Evolutionary conservation across 768 basidiomycete species (phyloP), one percentile per base, ranked within the genome.

Genomic region (Lactarius psammicola): DNA sequence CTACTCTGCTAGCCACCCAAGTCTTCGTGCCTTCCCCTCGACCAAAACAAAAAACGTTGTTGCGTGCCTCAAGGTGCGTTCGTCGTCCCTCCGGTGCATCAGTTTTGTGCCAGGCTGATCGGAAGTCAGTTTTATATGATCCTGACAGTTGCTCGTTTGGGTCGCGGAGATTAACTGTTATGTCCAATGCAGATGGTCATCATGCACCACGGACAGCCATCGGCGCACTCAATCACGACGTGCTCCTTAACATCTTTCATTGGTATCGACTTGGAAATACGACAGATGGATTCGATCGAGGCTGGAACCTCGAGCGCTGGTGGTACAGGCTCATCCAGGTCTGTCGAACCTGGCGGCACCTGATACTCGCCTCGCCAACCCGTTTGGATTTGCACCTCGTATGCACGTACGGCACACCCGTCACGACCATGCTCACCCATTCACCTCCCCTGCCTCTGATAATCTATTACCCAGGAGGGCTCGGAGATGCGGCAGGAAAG

Each of bases 241-340:
- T 63, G 20, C 62, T 63, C 42, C 55, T 63, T 9, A 18, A 33
- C 15, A 56, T 56, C 0, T 63, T 63, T 56, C 15, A 63, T 26
- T 63, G 55, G 30, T 56, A 40, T 56, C 38, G 55, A 56, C 31
- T 56, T 1, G 40, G 40, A 26, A 62, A 20, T 18, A 23, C 26
- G 26, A 26, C 49, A 23, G 44, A 42, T 4, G 59, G 38, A 18
- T n/a, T 36, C 11, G 55, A 46, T 31, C 8, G 17, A 11, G 54
- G 40, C 54, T 63, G 62, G 62, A 63, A 63, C 15, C 36, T 38
- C 56, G 57, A 64, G 8, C 57, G 63, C 4, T 64, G 63, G 63
- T 64, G 63, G 63, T 64, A 64, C 36, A 64, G 20, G 10, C 63
- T 33, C 23, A 40, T 53, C 8, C 56, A 64, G 10, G 57, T 59